Evolutionary conservation across 1,139 yeast genomes (phyloP).

Genomic region (Blastobotrys buckinghamii): DNA sequence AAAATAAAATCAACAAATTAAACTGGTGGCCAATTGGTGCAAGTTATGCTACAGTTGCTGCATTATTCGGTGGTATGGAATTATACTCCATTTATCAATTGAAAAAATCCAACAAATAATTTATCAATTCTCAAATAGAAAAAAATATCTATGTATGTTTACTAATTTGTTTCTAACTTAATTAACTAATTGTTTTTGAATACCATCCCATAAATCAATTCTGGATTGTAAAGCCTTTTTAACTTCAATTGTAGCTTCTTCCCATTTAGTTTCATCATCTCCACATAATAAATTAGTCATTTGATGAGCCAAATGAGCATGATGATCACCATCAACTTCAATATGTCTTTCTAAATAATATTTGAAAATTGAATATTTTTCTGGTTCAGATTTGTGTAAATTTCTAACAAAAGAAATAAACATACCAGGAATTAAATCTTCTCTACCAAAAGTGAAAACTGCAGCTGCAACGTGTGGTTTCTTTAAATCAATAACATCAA

Average conservation of each 20-base stretch:
- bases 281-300: constrained; percentile 22
- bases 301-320: constrained; percentile 21
- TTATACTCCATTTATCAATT: constrained; percentile 8
- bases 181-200: constrained; percentile 12
- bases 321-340: constrained; percentile 24
- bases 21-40: constrained; percentile 14
- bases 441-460: constrained; percentile 22
- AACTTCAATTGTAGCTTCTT: constrained; percentile 20
- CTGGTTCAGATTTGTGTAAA: constrained; percentile 21
- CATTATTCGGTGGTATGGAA: constrained; percentile 11
- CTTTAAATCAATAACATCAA: constrained; percentile 57
- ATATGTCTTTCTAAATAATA: constrained; percentile 23
- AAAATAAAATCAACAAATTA: constrained; percentile 11
- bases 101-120: neutral
- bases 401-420: constrained; percentile 71
- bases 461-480: constrained; percentile 23
- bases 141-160: too few species aligned
- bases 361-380: constrained; percentile 21
- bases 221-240: constrained; percentile 19
- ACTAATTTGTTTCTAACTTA: neutral
- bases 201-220: constrained; percentile 22
- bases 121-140: neutral
- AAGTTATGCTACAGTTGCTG: constrained; percentile 12
- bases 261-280: constrained; percentile 20
- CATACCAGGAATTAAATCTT: constrained; percentile 41